phyloP scores from a whole-genome alignment of 257 asterid genomes.

The Solanum phureja region DNA sequence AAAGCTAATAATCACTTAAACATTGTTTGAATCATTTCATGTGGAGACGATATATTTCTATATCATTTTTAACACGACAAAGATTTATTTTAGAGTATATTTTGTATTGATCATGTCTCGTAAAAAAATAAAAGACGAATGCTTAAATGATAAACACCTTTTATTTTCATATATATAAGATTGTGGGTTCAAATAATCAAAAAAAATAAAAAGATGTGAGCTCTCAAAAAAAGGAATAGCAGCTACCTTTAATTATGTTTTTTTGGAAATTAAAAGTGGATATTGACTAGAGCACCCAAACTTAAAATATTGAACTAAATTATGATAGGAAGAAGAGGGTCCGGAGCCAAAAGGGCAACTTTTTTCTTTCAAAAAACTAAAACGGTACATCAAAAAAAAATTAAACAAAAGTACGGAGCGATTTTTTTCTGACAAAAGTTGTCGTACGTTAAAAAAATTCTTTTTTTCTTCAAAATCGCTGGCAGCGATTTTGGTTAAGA shows the following conservation, averaged over 20 bases:
- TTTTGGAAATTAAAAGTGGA: background rate
- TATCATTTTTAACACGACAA: too few relatives aligned
- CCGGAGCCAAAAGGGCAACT: too few relatives aligned
- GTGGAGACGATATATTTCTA: background rate
- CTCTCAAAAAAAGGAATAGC: background rate
- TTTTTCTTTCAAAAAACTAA: too few relatives aligned
- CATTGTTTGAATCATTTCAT: background rate
- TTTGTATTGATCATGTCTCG: background rate
- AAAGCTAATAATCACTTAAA: background rate
- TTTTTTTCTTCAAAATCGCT: too few relatives aligned
- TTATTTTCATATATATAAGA: too few relatives aligned
- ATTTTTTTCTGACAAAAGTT: too few relatives aligned
- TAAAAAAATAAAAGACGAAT: rapidly evolving
- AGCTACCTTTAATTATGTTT: background rate
- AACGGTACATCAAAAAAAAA: too few relatives aligned
- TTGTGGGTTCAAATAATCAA: too few relatives aligned
- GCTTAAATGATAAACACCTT: background rate
- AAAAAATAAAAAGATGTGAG: background rate
- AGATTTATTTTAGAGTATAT: too few relatives aligned
- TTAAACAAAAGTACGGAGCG: too few relatives aligned
- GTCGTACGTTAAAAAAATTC: too few relatives aligned
- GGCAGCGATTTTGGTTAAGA: too few relatives aligned
- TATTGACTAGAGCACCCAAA: background rate
- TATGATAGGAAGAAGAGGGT: background rate
- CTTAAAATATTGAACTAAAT: background rate